Percentiles rank a stretch among this genome's conserved stretches.
Conservation (phyloP, 164 flowering plant species). For the Piper betle region DNA sequence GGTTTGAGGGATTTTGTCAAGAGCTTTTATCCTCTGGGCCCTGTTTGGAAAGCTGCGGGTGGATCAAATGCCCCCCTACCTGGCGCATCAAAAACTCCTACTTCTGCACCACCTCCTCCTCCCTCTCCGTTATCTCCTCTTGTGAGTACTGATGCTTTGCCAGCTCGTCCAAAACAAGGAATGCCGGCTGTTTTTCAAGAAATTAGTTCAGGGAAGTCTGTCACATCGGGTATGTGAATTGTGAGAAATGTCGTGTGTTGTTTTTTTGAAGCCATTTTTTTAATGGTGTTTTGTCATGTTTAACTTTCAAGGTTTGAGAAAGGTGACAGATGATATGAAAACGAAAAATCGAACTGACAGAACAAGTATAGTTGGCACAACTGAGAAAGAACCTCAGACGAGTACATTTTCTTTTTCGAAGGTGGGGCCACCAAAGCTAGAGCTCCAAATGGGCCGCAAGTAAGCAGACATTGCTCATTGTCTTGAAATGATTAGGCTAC, state of each 20-base stretch:
- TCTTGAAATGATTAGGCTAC: not conserved
- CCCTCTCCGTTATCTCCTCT: conserved; percentile 77
- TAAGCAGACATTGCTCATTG: conserved; percentile 21
- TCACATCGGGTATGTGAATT: conserved; percentile 49
- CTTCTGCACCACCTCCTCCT: conserved; percentile 72
- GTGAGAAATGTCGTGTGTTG: not conserved
- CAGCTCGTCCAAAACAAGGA: conserved; percentile 65
- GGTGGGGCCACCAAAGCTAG: conserved; percentile 79
- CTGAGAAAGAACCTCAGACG: conserved; percentile 41
- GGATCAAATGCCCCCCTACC: conserved; percentile 13
- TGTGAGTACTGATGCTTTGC: conserved; percentile 48
- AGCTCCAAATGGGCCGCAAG: conserved; percentile 99
- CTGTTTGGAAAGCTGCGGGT: conserved; percentile 74
- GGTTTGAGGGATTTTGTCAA: conserved; percentile 93
- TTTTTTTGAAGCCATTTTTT: not conserved
- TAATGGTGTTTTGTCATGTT: not conserved
- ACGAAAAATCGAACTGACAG: conserved; percentile 81
- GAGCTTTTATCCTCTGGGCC: conserved; percentile 73
- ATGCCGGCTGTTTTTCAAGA: conserved; percentile 96
- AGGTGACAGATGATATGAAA: conserved; percentile 78
- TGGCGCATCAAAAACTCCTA: conserved; percentile 42
- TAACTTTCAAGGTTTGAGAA: conserved; percentile 40
- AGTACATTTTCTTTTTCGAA: conserved; percentile 59
- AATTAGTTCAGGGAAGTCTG: conserved; percentile 60
- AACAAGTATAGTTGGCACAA: conserved; percentile 47